Evolutionary conservation across 2,329 filamentous ascomycete genomes (phyloP).

Genomic region (Colletotrichum spinosum): DNA sequence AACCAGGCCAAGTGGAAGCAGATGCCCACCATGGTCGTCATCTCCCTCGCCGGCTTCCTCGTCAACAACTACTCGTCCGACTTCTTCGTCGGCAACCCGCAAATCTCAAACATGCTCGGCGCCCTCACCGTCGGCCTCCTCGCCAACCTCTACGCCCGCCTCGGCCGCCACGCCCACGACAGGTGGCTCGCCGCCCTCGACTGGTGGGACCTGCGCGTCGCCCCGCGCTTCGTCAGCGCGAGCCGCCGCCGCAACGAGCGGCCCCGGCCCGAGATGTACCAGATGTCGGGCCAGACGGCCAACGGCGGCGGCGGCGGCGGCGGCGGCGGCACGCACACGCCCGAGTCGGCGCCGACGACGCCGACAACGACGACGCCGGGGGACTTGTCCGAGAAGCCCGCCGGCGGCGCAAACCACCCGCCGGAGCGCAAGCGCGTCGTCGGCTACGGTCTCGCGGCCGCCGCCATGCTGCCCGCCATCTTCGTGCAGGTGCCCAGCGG

Average conservation of each 20-base stretch:
- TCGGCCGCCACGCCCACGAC: slow-evolving; percentile 70
- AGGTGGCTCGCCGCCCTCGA: slow-evolving; percentile 59
- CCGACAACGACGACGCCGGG: slow-evolving; percentile 16
- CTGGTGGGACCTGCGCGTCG: slow-evolving; percentile 62
- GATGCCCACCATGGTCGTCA: slow-evolving; percentile 79
- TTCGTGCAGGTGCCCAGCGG: slow-evolving; percentile 77
- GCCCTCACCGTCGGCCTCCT: slow-evolving; percentile 81
- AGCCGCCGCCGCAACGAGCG: slow-evolving; percentile 39
- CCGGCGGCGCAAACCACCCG: slow-evolving; percentile 39
- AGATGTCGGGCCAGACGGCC: slow-evolving; percentile 25
- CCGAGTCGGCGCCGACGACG: slow-evolving; percentile 30
- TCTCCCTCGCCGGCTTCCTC: slow-evolving; percentile 79
- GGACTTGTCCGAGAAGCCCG: slow-evolving; percentile 19
- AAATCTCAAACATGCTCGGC: slow-evolving; percentile 82
- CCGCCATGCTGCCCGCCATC: slow-evolving; percentile 87
- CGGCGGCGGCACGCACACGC: slow-evolving; percentile 12
- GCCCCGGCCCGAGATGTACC: slow-evolving; percentile 41
- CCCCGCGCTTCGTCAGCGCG: slow-evolving; percentile 50
- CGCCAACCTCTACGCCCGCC: slow-evolving; percentile 81
- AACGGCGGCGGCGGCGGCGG: not conserved
- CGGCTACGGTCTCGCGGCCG: slow-evolving; percentile 84
- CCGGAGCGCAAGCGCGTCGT: slow-evolving; percentile 52
- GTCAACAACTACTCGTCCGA: slow-evolving; percentile 79
- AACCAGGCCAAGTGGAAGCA: slow-evolving; percentile 87
- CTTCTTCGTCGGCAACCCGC: slow-evolving; percentile 76